Conservation (phyloP, 164 flowering plant species). For the Berberis thunbergii region DNA sequence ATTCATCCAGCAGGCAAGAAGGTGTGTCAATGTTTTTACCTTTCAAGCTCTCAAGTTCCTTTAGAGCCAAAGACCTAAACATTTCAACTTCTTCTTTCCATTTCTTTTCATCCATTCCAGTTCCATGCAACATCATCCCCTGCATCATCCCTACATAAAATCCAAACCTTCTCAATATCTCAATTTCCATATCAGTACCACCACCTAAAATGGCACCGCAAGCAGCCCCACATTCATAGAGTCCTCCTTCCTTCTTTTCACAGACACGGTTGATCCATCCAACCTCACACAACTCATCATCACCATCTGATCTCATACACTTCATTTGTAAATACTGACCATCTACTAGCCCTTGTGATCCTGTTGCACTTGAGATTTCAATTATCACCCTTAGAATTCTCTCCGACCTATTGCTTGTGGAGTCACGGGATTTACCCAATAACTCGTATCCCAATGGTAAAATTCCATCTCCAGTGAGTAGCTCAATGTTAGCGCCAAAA, state of each 20-base stretch:
- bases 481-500: slow-evolving; percentile 36
- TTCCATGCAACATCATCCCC: slow-evolving; percentile 16
- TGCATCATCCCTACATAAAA: slow-evolving; percentile 36
- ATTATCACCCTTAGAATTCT: slow-evolving; percentile 36
- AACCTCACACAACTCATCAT: not conserved
- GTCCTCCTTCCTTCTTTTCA: slow-evolving; percentile 36
- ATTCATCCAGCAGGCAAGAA: not conserved
- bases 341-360: slow-evolving; percentile 37
- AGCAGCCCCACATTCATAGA: slow-evolving; percentile 50
- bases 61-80: slow-evolving; percentile 22
- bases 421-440: slow-evolving; percentile 22
- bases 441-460: slow-evolving; percentile 47
- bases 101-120: slow-evolving; percentile 6
- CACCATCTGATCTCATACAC: not conserved
- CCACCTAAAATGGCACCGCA: slow-evolving; percentile 79
- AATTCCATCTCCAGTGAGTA: slow-evolving; percentile 43
- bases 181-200: slow-evolving; percentile 49
- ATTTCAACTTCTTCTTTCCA: slow-evolving; percentile 10
- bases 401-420: slow-evolving; percentile 13
- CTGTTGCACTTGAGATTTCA: slow-evolving; percentile 41
- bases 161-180: slow-evolving; percentile 49
- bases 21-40: slow-evolving; percentile 5
- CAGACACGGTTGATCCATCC: slow-evolving; percentile 14
- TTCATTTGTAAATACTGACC: slow-evolving; percentile 28
- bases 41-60: slow-evolving; percentile 24